A percentile compares a stretch with the other conserved stretches of the same genome.
These are phyloP conservation scores for Tuctoria greenei DNA, from an alignment of 176 grass and related monocot genomes.

Conservation along the genomic window DNA sequence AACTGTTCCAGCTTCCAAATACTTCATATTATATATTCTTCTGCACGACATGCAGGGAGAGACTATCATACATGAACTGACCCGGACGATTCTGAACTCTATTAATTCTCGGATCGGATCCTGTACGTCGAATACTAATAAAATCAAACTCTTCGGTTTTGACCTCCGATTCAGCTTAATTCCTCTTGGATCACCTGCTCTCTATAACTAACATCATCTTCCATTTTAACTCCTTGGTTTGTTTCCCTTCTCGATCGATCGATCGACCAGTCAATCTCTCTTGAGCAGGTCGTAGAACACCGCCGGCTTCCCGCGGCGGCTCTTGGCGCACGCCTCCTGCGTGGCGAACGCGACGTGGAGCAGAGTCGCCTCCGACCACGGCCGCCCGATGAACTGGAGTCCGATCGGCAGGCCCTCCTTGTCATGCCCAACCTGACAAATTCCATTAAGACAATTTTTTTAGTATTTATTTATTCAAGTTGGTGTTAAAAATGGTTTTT, in stretches of 20 bases:
- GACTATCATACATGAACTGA: no score
- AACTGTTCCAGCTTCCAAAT: no score
- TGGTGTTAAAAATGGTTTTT: neutral
- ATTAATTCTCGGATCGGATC: no score
- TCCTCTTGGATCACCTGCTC: neutral
- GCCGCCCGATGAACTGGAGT: slow-evolving; percentile 89
- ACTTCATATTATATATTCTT: no score
- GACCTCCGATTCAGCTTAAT: neutral
- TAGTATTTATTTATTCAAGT: no score
- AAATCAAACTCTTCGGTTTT: no score
- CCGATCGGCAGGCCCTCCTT: slow-evolving; percentile 76
- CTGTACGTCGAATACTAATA: no score
- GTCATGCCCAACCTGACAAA: slow-evolving; percentile 75
- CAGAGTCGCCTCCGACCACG: slow-evolving; percentile 91
- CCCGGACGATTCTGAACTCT: neutral
- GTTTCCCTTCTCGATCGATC: no score
- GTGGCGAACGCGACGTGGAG: slow-evolving; percentile 83
- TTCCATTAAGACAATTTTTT: neutral
- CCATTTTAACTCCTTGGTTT: neutral
- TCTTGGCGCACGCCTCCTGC: slow-evolving; percentile 67
- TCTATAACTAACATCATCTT: neutral
- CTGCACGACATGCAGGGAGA: no score
- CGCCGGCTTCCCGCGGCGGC: slow-evolving; percentile 52
- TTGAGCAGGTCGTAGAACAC: slow-evolving; percentile 91
- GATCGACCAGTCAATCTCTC: slow-evolving; percentile 10